phyloP scores from a whole-genome alignment of 2,329 filamentous ascomycete species.

The Colletotrichum lentis region DNA sequence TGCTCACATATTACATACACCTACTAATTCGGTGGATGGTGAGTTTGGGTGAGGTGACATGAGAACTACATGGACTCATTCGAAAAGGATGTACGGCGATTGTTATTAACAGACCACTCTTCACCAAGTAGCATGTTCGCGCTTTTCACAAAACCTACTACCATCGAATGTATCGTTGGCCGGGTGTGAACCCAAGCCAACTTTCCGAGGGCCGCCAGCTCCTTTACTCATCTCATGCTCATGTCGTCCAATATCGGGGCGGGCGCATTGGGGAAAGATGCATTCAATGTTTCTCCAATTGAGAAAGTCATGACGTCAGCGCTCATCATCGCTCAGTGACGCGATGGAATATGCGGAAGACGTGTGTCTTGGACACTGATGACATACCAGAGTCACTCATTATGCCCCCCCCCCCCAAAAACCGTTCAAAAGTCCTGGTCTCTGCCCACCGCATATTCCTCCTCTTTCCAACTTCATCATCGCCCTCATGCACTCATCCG shows the following conservation, averaged over 20 bases:
- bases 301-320: conserved; percentile 36
- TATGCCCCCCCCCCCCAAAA: neutral
- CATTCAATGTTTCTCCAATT: neutral
- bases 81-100: too few relatives aligned
- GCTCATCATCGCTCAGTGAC: conserved; percentile 33
- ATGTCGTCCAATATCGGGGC: neutral
- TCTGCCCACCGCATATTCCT: too few relatives aligned
- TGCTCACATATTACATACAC: neutral
- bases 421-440: neutral
- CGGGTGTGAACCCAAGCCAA: neutral
- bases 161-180: fast-evolving
- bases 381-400: neutral
- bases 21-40: fast-evolving
- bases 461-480: neutral
- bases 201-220: fast-evolving
- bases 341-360: conserved; percentile 28
- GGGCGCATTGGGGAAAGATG: neutral
- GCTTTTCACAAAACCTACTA: too few relatives aligned
- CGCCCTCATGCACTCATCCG: conserved; percentile 28
- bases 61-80: too few relatives aligned
- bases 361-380: neutral
- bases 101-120: too few relatives aligned
- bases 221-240: neutral
- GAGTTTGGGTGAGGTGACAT: too few relatives aligned
- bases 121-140: too few relatives aligned